Base-by-base conservation (phyloP, 2,329 filamentous ascomycete genomes). In the Stachybotrys echinatus region DNA sequence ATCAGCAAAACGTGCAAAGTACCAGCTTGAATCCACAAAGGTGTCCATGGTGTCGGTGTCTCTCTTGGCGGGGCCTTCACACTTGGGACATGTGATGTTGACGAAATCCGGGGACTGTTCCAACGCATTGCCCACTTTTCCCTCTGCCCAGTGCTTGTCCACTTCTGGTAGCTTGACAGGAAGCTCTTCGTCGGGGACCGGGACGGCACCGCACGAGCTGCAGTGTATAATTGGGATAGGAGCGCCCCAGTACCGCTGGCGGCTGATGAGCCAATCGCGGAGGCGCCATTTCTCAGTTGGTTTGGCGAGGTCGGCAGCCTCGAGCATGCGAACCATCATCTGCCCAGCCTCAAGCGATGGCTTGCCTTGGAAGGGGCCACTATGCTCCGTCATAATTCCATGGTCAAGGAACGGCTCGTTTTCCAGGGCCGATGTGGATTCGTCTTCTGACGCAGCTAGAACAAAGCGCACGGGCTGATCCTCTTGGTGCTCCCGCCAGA, bases 41-140 rank as follows among this genome's bases (percentile, higher is more conserved):
- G 91, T 96, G 66, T 96, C 91, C 91, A 96, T 95, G 3, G 91
- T 96, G 65, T 96, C 91, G 0, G 91, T 95, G 56, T 96, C 91
- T 55, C 91, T 80, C 63, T 83, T 87, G 6, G 89, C 91, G 21
- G 81, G 70, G 2, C 79, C 76, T 17, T 78, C 72, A 60, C 91
- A 96, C 57, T 80, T 80, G 5, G 91, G 91, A 62, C 91, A 96
- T 3, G 75, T 66, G 0, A 84, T 88, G 58, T 91, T 82, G 43
- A 89, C 75, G 84, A 89, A 96, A 7, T 86, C 81, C 12, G 83
- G 70, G 2, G 84, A 83, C 19, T 80, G 77, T 55, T 88, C 87
- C 18, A 95, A 74, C 0, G 89, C 88, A 59, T 92, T 95, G 1
- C 90, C 90, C 14, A 77, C 77, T 59, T 84, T 85, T 2, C 83